Percentiles rank a stretch among this genome's conserved stretches.
phyloP scores from a whole-genome alignment of 768 basidiomycete genomes.

The Mycena filopes region DNA sequence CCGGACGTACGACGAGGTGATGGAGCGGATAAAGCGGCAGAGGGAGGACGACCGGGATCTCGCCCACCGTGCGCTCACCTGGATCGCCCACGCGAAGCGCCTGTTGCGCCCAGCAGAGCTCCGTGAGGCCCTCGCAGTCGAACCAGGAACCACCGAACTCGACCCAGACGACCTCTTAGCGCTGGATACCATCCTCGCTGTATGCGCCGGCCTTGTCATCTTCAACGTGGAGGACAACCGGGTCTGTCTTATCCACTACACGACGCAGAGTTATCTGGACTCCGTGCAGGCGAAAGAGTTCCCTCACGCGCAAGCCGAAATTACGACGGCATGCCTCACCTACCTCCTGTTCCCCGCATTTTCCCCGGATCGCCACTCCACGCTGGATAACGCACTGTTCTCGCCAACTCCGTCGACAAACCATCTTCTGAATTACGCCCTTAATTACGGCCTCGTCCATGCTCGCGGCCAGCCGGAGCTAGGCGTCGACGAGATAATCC shows the following conservation, averaged over 20 bases:
- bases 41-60: conserved; percentile 3
- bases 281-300: background rate
- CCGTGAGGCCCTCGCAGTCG: background rate
- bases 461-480: conserved; percentile 1
- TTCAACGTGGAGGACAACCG: background rate
- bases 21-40: conserved; percentile 8
- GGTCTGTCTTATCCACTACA: conserved; percentile 7
- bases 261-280: conserved; percentile 3
- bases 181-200: conserved; percentile 7
- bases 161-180: conserved; percentile 3
- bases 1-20: conserved; percentile 3
- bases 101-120: background rate
- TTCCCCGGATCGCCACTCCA: background rate
- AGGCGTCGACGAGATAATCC: background rate
- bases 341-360: conserved; percentile 4
- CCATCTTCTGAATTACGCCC: background rate
- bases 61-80: background rate
- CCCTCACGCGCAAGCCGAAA: background rate
- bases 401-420: background rate
- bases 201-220: conserved; percentile 5
- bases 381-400: background rate
- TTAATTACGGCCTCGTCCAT: background rate
- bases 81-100: conserved; percentile 1
- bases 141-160: background rate
- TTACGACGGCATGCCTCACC: conserved; percentile 7